Percentiles rank a stretch among this genome's conserved stretches.
Evolutionary conservation across 2,329 filamentous ascomycete genomes (phyloP).

Genomic region (Trichoderma sp.): DNA sequence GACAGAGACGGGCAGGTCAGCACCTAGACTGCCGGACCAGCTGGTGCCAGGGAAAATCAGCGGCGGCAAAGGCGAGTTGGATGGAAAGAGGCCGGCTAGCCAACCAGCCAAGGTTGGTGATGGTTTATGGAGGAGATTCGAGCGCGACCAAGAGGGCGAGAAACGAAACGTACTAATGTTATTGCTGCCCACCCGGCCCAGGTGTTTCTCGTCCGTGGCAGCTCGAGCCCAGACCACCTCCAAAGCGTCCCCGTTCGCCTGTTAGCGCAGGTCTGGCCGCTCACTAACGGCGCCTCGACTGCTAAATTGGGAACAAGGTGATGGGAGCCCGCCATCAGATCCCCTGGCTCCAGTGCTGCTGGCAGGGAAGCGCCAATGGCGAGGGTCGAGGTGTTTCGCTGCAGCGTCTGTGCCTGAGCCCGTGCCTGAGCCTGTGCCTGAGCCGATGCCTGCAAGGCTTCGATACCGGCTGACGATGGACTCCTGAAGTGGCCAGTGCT

Average conservation of each 20-base stretch:
- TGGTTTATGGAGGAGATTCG: constrained; percentile 6
- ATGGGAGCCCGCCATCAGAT: constrained; percentile 13
- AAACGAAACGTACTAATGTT: constrained; percentile 17
- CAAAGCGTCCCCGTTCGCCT: constrained; percentile 4
- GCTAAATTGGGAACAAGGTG: constrained; percentile 20
- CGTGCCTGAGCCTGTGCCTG: neutral
- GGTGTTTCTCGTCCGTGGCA: constrained; percentile 14
- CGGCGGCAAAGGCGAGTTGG: neutral
- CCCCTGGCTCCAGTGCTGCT: constrained; percentile 5
- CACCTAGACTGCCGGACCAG: neutral
- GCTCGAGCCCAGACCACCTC: constrained; percentile 18
- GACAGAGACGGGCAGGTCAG: neutral
- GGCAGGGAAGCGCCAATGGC: constrained; percentile 1
- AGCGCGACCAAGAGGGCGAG: neutral
- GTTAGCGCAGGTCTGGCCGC: constrained; percentile 17
- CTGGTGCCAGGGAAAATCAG: neutral
- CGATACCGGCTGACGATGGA: constrained; percentile 2
- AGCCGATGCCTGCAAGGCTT: neutral
- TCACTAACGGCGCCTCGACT: constrained; percentile 20
- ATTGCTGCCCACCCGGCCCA: constrained; percentile 2
- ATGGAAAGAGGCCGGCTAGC: neutral
- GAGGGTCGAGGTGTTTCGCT: neutral
- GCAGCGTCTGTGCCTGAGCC: neutral
- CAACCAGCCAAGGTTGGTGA: constrained; percentile 14
- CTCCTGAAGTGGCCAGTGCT: constrained; percentile 17